A percentile compares a stretch with the other conserved stretches of the same genome.
phyloP scores from a whole-genome alignment of 352 stramenopile species.

The Pythium graminicola region DNA sequence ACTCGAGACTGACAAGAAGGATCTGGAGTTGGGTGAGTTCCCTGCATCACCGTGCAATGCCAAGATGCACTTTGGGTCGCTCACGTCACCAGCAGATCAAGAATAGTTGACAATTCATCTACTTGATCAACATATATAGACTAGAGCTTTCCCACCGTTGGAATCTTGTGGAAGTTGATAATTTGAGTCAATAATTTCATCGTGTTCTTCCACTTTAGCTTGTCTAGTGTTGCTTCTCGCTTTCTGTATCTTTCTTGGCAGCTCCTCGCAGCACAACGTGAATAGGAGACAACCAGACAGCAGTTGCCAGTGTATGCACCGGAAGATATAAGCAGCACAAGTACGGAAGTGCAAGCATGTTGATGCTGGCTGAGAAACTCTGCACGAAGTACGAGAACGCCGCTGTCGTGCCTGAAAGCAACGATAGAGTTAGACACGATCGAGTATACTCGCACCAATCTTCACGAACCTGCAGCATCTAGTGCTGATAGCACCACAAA shows the following conservation, averaged over 20 bases:
- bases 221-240: neutral
- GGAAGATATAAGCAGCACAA: conserved; percentile 61
- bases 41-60: too few species aligned
- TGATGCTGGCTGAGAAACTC: conserved; percentile 43
- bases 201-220: neutral
- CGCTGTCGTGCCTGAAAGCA: conserved; percentile 20
- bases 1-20: too few species aligned
- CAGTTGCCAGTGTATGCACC: conserved; percentile 57
- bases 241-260: neutral
- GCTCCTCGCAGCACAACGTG: neutral
- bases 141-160: too few species aligned
- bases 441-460: neutral
- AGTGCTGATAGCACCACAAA: conserved; percentile 24
- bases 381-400: conserved; percentile 33
- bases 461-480: conserved; percentile 22
- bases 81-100: too few species aligned
- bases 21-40: too few species aligned
- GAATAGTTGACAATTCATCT: too few species aligned
- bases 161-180: too few species aligned
- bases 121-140: too few species aligned
- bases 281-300: conserved; percentile 34
- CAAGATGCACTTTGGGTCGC: too few species aligned
- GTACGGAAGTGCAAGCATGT: conserved; percentile 60
- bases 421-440: neutral
- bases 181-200: too few species aligned